Base-by-base conservation (phyloP, 2,329 filamentous ascomycete genomes). In the Diplodia scrobiculata region DNA sequence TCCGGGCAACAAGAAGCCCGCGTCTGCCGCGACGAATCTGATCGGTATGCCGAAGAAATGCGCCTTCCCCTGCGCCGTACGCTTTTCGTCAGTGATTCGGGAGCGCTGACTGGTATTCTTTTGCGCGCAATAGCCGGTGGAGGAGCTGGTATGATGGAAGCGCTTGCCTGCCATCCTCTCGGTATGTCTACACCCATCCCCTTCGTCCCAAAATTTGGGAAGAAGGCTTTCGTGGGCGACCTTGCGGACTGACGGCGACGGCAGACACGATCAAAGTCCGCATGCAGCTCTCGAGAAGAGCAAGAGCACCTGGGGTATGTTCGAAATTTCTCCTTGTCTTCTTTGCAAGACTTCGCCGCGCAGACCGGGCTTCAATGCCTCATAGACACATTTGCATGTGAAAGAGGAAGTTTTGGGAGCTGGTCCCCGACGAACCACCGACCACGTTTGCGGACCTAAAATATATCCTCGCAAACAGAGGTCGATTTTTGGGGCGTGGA, bases 101-200 rank as follows among this genome's bases (percentile, higher is more conserved):
- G n/a, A 32, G 21, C 2, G 52, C 41, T 52, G 29, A 55, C 25
- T 36, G 27, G 25, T 5, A 11, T n/a, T 27, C 9, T 55, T 25
- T 51, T 25, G 38, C 50, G 17, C 36, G 74, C 48, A 47, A 72
- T 72, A 96, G 95, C 95, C 77, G 95, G 95, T 77, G 95, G 95
- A 77, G 92, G 92, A 79, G 95, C 95, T 72, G 95, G 95, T 75
- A 97, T 98, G 94, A 98, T 98, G 93, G 95, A 99, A 81, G 95
- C 95, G 58, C 88, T 99, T 69, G 92, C 84, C 64, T 99, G 95
- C 79, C 95, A 99, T 83, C 95, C 95, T 69, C 86, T 98, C 67
- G 91, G 91, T 94, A 84, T 73, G 84, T 72, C 6, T 21, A n/a
- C 7, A 4, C 14, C 2, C 19, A 32, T 6, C 19, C 0, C 32